These are phyloP conservation scores for Elaeagnus macrophylla DNA, from an alignment of 306 rosid species.

Conservation along the genomic window DNA sequence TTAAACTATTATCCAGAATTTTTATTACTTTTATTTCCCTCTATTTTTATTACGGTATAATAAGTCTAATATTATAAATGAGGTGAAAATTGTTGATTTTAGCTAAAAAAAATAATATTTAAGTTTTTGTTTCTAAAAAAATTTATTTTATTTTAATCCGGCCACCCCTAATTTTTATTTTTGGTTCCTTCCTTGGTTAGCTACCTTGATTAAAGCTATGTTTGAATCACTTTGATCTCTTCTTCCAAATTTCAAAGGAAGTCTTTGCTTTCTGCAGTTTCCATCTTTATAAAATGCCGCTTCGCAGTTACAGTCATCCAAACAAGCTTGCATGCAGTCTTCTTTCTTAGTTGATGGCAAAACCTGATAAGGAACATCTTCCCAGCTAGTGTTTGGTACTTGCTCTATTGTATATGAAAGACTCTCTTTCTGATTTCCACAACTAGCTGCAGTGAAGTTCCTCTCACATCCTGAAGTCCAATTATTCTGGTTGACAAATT, in stretches of 20 bases:
- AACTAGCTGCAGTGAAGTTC: neutral
- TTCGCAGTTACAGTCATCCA: slow-evolving; percentile 19
- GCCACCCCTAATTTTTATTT: neutral
- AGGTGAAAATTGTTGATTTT: too few species aligned
- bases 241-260: slow-evolving; percentile 10
- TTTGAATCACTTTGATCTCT: accelerated
- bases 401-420: neutral
- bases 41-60: too few species aligned
- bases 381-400: neutral
- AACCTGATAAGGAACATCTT: neutral
- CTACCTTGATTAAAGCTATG: slow-evolving; percentile 7
- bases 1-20: too few species aligned
- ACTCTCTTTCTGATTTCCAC: slow-evolving; percentile 1
- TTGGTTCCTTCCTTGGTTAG: too few species aligned
- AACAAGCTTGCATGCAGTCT: slow-evolving; percentile 7
- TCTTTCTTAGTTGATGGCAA: neutral
- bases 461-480: slow-evolving; percentile 16
- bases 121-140: too few species aligned
- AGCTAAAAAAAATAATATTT: too few species aligned
- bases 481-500: slow-evolving; percentile 2
- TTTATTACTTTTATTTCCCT: too few species aligned
- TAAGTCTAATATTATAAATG: too few species aligned
- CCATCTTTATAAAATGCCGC: neutral
- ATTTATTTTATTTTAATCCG: too few species aligned
- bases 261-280: slow-evolving; percentile 8